Evolutionary conservation across 345 rosid species (phyloP).

Genomic region (Melaleuca alternifolia): DNA sequence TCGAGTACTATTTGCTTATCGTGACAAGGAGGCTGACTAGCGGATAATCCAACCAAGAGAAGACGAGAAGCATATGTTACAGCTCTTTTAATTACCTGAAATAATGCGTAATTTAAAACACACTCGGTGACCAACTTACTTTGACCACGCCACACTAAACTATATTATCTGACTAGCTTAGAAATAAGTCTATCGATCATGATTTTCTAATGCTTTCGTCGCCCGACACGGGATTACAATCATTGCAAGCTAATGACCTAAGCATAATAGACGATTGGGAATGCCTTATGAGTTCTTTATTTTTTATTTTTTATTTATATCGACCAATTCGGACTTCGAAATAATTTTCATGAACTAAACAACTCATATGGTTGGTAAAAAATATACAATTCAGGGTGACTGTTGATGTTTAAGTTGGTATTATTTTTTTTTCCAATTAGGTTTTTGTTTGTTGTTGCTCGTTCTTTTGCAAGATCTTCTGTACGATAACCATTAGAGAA

Average conservation of each 20-base stretch:
- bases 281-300: not conserved
- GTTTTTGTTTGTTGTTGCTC: not conserved
- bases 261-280: rapidly evolving
- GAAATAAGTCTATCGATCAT: not conserved
- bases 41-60: not conserved
- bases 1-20: not conserved
- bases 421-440: not conserved
- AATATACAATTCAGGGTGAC: not conserved
- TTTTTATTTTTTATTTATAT: not conserved
- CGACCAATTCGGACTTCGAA: rapidly evolving
- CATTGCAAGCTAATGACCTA: not conserved
- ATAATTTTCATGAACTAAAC: rapidly evolving
- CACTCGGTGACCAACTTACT: not conserved
- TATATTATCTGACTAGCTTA: not conserved
- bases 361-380: not conserved
- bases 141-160: not conserved
- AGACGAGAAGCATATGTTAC: not conserved
- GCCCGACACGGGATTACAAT: not conserved
- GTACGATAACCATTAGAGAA: not conserved
- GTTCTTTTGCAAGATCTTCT: not conserved
- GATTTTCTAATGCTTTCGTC: not conserved
- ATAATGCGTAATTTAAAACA: not conserved
- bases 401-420: not conserved
- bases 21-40: not conserved
- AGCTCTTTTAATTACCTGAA: not conserved